Evolutionary conservation across 23 red algal genomes (phyloP).

Genomic region (Cyanidium caldarium): DNA sequence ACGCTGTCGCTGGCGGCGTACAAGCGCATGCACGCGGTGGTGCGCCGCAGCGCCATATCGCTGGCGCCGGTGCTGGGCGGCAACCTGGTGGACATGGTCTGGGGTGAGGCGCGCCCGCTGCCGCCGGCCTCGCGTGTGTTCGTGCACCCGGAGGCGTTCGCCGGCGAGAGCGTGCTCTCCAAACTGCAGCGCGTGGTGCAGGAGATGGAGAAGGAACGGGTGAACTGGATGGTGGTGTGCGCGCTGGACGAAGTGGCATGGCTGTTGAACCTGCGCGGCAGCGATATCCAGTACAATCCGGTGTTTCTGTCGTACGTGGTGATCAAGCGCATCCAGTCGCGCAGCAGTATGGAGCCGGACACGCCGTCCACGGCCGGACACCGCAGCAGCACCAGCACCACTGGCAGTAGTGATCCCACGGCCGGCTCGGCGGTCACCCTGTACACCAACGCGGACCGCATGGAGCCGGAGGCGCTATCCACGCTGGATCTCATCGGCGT

Average conservation of each 20-base stretch:
- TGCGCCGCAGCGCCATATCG: neutral
- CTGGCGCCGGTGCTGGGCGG: constrained; percentile 8
- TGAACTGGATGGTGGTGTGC: constrained; percentile 41
- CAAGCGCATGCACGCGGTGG: constrained; percentile 16
- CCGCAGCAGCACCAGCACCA: too few relatives aligned
- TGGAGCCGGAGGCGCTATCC: constrained; percentile 14
- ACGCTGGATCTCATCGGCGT: constrained; percentile 15
- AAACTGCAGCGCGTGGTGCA: constrained; percentile 40
- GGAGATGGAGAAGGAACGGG: constrained; percentile 30
- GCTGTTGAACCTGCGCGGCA: constrained; percentile 80
- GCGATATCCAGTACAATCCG: constrained; percentile 69
- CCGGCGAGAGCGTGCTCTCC: constrained; percentile 18
- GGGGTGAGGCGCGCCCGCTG: constrained; percentile 44
- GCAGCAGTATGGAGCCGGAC: neutral
- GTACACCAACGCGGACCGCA: constrained; percentile 31
- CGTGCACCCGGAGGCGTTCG: constrained; percentile 41
- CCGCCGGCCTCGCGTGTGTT: constrained; percentile 30
- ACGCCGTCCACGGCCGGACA: too few relatives aligned
- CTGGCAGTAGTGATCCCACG: too few relatives aligned
- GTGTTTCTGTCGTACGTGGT: constrained; percentile 67
- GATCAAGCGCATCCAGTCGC: neutral
- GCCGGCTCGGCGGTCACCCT: constrained; percentile 6
- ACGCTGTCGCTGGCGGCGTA: constrained; percentile 19
- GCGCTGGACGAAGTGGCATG: constrained; percentile 84
- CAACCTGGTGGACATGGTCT: constrained; percentile 77